Conservation (phyloP, 192 early-diverging fungal species). For the Backusella westeae region DNA sequence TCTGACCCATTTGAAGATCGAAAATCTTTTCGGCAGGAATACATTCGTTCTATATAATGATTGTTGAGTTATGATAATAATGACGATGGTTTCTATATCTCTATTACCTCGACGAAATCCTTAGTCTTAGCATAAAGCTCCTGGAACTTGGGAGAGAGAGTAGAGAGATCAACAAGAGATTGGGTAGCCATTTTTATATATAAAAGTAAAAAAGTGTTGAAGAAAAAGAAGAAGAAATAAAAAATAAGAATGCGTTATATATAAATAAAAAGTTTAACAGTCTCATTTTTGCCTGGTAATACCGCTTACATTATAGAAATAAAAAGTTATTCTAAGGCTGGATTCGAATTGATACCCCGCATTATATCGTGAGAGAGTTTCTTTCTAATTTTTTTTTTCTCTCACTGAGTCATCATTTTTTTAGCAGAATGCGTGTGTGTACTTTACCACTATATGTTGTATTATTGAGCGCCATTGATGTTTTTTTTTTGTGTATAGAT, state of each 20-base stretch:
- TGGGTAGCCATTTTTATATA: constrained; percentile 31
- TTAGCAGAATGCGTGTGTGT: not conserved
- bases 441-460: not conserved
- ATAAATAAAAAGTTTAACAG: constrained; percentile 1
- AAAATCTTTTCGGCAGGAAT: constrained; percentile 88
- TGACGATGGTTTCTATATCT: not conserved
- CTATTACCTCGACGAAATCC: constrained; percentile 60
- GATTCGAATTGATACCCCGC: constrained; percentile 2
- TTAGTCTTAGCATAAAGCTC: constrained; percentile 55
- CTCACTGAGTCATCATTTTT: constrained; percentile 8
- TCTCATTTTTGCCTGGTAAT: constrained; percentile 7
- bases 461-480: not conserved
- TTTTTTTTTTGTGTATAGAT: not conserved
- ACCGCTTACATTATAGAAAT: constrained; percentile 8
- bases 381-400: not conserved
- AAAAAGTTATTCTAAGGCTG: not conserved
- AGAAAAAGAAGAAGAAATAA: constrained; percentile 4
- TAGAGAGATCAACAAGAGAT: constrained; percentile 28
- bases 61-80: not conserved
- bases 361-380: not conserved
- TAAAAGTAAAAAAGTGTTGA: not conserved
- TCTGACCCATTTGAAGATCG: constrained; percentile 67
- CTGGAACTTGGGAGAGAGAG: constrained; percentile 50
- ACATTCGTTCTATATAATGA: constrained; percentile 72
- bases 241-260: not conserved